Conservation (phyloP, 768 basidiomycete species). For the Lenzites betulinus region DNA sequence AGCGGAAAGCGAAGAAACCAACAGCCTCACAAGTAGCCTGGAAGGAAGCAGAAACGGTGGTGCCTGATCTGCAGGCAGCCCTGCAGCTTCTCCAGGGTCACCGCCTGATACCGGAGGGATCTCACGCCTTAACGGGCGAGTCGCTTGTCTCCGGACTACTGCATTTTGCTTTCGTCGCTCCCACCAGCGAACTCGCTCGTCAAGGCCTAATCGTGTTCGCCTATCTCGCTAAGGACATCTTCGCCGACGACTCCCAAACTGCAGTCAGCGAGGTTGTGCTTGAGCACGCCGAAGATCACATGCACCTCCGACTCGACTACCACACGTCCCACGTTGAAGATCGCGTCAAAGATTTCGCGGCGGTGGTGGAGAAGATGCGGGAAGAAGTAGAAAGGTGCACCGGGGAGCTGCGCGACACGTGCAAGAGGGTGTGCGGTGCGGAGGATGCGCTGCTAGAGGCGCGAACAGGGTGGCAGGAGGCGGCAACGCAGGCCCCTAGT, state of each 20-base stretch:
- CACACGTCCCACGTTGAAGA: conserved; percentile 3
- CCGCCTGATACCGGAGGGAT: conserved; percentile 5
- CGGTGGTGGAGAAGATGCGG: not conserved
- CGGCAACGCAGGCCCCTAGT: not conserved
- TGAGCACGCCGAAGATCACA: conserved; percentile 5
- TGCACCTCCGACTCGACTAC: not conserved
- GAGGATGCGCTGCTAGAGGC: not conserved
- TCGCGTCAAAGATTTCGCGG: not conserved
- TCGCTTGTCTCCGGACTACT: conserved; percentile 9
- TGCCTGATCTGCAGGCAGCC: not conserved
- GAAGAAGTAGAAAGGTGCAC: not conserved
- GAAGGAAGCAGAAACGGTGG: not conserved
- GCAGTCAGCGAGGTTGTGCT: not conserved
- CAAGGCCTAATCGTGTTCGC: conserved; percentile 9
- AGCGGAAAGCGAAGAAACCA: not conserved
- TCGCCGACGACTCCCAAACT: not conserved
- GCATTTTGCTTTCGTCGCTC: not conserved
- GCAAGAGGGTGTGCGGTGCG: not conserved
- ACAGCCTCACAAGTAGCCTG: not conserved
- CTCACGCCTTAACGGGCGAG: not conserved
- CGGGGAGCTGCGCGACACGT: not conserved
- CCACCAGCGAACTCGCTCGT: not conserved
- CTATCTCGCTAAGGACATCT: not conserved
- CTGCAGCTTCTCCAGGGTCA: not conserved
- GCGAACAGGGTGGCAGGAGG: not conserved